phyloP scores from a whole-genome alignment of 2,329 filamentous ascomycete genomes.

The Colletotrichum shisoi region DNA sequence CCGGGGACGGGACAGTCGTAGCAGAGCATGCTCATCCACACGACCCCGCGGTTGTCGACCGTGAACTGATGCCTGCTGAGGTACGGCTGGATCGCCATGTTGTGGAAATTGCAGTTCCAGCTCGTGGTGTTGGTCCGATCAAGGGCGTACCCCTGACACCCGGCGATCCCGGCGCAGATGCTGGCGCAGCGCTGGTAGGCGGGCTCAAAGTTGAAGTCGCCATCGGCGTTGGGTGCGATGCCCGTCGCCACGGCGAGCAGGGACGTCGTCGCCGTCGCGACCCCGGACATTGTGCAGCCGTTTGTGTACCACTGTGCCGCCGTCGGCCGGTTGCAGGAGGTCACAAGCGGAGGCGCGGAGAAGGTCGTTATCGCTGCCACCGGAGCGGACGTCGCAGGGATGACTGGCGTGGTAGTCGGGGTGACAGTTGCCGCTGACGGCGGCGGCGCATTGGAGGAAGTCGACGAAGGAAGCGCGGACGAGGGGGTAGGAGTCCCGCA shows the following conservation, averaged over 20 bases:
- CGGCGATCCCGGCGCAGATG: constrained; percentile 10
- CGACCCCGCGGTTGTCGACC: constrained; percentile 7
- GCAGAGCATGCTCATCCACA: constrained; percentile 28
- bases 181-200: constrained; percentile 23
- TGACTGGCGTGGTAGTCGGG: background rate
- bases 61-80: constrained; percentile 3
- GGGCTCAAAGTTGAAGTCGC: constrained; percentile 27
- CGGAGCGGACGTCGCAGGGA: background rate
- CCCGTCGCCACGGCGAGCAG: constrained; percentile 27
- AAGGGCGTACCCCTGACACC: constrained; percentile 28
- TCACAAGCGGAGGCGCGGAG: constrained; percentile 15
- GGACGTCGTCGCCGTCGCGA: background rate
- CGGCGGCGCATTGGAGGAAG: background rate
- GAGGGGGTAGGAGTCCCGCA: background rate
- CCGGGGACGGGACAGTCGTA: constrained; percentile 21
- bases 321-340: constrained; percentile 12
- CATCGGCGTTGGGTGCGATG: constrained; percentile 11
- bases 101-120: constrained; percentile 28
- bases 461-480: background rate
- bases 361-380: constrained; percentile 5
- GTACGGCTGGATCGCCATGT: background rate
- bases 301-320: constrained; percentile 24
- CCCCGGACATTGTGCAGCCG: constrained; percentile 27
- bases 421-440: background rate
- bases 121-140: constrained; percentile 12